Conservation (phyloP, 176 grass and related monocot genomes). For the Eleusine indica region DNA sequence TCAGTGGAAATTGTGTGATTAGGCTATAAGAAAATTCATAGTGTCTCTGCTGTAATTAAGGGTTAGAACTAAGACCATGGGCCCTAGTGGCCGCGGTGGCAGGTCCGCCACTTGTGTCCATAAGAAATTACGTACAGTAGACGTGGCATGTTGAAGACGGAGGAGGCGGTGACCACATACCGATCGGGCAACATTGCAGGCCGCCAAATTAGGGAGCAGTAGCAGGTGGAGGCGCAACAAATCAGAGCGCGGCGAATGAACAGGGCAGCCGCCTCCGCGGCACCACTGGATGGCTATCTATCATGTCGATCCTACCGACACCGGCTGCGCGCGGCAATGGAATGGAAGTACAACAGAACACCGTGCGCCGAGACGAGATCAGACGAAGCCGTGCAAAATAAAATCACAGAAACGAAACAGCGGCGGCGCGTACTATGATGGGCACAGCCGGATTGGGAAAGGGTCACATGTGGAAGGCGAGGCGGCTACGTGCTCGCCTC, state of each 20-base stretch:
- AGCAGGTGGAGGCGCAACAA: not conserved
- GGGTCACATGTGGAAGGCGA: constrained; percentile 49
- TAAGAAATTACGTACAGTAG: too few relatives aligned
- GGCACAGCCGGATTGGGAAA: not conserved
- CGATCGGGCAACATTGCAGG: not conserved
- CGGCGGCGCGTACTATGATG: constrained; percentile 8
- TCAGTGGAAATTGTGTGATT: too few relatives aligned
- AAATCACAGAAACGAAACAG: not conserved
- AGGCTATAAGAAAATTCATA: too few relatives aligned
- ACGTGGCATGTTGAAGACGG: not conserved
- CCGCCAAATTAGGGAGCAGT: constrained; percentile 14
- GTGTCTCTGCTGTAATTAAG: too few relatives aligned
- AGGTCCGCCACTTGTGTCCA: too few relatives aligned
- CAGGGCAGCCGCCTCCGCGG: constrained; percentile 1
- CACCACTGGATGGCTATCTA: not conserved
- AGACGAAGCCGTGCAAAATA: not conserved
- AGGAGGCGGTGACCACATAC: not conserved
- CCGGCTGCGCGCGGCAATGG: not conserved
- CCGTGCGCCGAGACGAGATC: not conserved
- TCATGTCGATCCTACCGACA: constrained; percentile 14
- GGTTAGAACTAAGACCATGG: too few relatives aligned
- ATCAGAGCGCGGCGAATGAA: not conserved
- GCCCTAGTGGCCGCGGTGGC: too few relatives aligned
- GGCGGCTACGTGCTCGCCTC: constrained; percentile 61
- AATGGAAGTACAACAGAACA: too few relatives aligned